Conservation (phyloP, 345 rosid genomes). For the Sonneratia caseolaris region DNA sequence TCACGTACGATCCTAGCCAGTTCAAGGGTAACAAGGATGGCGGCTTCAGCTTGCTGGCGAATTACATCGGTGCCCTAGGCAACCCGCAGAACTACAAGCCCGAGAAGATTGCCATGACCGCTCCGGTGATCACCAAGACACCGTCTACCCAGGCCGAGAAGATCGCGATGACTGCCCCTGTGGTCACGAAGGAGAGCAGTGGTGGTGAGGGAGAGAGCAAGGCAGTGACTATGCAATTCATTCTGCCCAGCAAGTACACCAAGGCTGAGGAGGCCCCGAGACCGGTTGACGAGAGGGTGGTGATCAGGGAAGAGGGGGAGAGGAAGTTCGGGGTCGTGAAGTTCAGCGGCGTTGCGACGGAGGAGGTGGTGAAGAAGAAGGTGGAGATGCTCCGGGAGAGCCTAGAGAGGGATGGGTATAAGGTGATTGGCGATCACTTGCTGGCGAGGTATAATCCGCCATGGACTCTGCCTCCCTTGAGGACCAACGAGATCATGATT, state of each 20-base stretch:
- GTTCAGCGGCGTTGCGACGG: constrained; percentile 57
- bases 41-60: constrained; percentile 62
- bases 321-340: constrained; percentile 64
- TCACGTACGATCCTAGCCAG: constrained; percentile 60
- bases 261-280: constrained; percentile 78
- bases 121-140: constrained; percentile 54
- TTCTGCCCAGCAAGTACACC: constrained; percentile 56
- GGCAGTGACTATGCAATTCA: constrained; percentile 78
- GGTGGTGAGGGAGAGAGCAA: constrained; percentile 23
- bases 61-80: constrained; percentile 78
- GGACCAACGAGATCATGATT: constrained; percentile 74
- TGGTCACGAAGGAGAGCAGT: constrained; percentile 40
- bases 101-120: constrained; percentile 84
- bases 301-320: constrained; percentile 55
- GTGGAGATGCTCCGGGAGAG: constrained; percentile 51
- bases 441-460: constrained; percentile 90
- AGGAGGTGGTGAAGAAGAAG: constrained; percentile 53
- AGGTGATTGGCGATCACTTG: constrained; percentile 47
- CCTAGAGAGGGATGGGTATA: constrained; percentile 65
- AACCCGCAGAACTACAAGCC: constrained; percentile 67
- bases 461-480: constrained; percentile 66
- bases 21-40: constrained; percentile 69
- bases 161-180: constrained; percentile 86
- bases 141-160: constrained; percentile 33
- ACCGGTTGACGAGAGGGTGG: constrained; percentile 82